Base-by-base conservation (phyloP, 352 stramenopile species). In the Phytophthora pseudosyringae region DNA sequence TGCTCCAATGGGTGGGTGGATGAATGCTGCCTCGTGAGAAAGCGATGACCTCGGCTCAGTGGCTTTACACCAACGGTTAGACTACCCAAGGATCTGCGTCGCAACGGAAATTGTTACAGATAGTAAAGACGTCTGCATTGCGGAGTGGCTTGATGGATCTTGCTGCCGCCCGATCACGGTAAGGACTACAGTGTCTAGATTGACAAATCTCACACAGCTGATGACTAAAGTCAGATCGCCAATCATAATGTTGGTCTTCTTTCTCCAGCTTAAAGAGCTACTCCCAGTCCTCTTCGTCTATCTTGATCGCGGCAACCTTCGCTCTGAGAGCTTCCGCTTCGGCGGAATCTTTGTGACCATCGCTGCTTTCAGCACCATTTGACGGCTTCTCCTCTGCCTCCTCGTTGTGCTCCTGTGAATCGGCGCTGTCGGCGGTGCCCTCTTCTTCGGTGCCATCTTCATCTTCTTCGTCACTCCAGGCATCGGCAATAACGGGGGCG, bases 401-500 rank as follows among this genome's bases (percentile, higher is more conserved):
- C 25, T 59, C 54, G 15, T 16, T 64, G 59, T 64, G 51, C 6
- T 67, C 46, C n/a, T 59, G 59, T 11, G 40, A 46, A 33, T 68
- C 39, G 1, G 41, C 36, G 25, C 49, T 64, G 38, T 55, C 31
- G 41, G 35, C 48, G 18, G 16, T 73, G 51, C 65, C 48, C 6
- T 64, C 65, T 51, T 66, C 36, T 38, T 71, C 59, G 2, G 15
- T 50, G 53, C 60, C 48, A 31, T 18, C 39, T 16, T 70, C 71
- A 4, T 79, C 69, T 39, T 92, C 85, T 15, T 93, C 86, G 33
- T 94, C 83, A 65, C 86, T 94, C 86, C 86, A 94, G 1, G 86
- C 84, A 61, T 94, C 86, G 3, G 63, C 69, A 33, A 91, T 54
- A 53, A 81, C 67, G 5, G 77, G 75, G 8, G 64, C 53, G 25